Base-by-base conservation (phyloP, 2,329 filamentous ascomycete species). In the Cladosporium sp. region DNA sequence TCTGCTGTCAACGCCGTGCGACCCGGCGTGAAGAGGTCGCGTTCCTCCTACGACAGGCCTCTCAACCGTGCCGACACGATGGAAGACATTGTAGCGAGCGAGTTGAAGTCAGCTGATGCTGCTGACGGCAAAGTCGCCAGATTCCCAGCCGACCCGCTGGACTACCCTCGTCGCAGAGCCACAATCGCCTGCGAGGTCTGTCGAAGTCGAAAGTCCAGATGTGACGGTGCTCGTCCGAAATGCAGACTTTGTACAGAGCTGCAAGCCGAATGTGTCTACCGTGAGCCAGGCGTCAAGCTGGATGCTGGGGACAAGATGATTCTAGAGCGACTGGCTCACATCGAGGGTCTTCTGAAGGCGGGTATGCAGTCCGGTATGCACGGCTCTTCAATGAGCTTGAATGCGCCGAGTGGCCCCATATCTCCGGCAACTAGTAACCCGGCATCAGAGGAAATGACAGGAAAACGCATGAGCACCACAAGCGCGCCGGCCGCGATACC, bases 281-380 rank as follows among this genome's bases (percentile, higher is more conserved):
- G 88, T 58, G 88, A 93, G 67, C 88, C 88, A 6, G 87, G 87
- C 2, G 88, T 92, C 74, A 93, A 93, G 71, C 80, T 93, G 9
- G 88, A 93, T 67, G 87, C 87, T 34, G 88, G 88, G 59, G 88
- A 92, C 74, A 92, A 91, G 72, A 76, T 93, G 53, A 93, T 93
- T 56, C 73, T 93, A 35, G 88, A 92, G 66, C 84, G 86, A 52
- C 75, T 93, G 34, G 82, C 79, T 61, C 83, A 86, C 49, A 91
- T 93, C 62, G 88, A 93, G 68, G 85, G 78, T 46, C 73, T 93
- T 42, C 76, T 93, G n/a, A 86, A 91, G 66, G 83, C 84, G 58
- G 86, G 75, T 59, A 72, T 89, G 59, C 35, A 48, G n/a, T 9
- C 13, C n/a, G 10, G 11, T 14, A 28, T 28, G 22, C 22, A 28